A percentile compares a stretch with the other conserved stretches of the same genome.
phyloP scores from a whole-genome alignment of 2,329 filamentous ascomycete genomes.

The Botrytis cinerea region DNA sequence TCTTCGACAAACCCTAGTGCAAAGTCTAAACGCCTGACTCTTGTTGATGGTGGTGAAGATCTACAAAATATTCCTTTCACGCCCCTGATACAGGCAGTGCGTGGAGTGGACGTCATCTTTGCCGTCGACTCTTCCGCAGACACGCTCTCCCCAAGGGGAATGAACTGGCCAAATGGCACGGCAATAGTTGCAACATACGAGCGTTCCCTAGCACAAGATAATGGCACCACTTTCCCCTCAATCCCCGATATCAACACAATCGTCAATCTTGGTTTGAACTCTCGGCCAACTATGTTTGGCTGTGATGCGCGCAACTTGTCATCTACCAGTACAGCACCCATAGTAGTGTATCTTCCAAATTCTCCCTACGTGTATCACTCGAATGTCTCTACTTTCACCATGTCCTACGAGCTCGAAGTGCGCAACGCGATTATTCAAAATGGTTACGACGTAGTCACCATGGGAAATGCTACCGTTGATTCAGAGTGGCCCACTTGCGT shows the following conservation, averaged over 20 bases:
- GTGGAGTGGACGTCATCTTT: slow-evolving; percentile 76
- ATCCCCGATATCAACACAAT: slow-evolving; percentile 77
- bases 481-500: slow-evolving; percentile 78
- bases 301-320: slow-evolving; percentile 65
- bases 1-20: slow-evolving; percentile 60
- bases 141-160: slow-evolving; percentile 49
- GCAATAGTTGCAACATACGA: slow-evolving; percentile 72
- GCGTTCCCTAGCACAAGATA: slow-evolving; percentile 61
- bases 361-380: slow-evolving; percentile 73
- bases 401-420: slow-evolving; percentile 61
- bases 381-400: slow-evolving; percentile 78
- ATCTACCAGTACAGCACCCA: slow-evolving; percentile 54
- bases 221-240: slow-evolving; percentile 69
- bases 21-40: slow-evolving; percentile 56
- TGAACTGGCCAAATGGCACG: slow-evolving; percentile 74
- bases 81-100: slow-evolving; percentile 72
- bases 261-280: slow-evolving; percentile 74
- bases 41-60: slow-evolving; percentile 80
- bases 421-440: slow-evolving; percentile 83
- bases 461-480: slow-evolving; percentile 77
- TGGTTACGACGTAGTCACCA: slow-evolving; percentile 82
- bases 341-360: slow-evolving; percentile 88
- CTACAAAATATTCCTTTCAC: slow-evolving; percentile 77
- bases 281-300: slow-evolving; percentile 76
- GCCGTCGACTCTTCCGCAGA: slow-evolving; percentile 78